These are phyloP conservation scores for Trichosporon sp. DNA, from an alignment of 1,284 basidiomycete genomes.

Conservation along the genomic window DNA sequence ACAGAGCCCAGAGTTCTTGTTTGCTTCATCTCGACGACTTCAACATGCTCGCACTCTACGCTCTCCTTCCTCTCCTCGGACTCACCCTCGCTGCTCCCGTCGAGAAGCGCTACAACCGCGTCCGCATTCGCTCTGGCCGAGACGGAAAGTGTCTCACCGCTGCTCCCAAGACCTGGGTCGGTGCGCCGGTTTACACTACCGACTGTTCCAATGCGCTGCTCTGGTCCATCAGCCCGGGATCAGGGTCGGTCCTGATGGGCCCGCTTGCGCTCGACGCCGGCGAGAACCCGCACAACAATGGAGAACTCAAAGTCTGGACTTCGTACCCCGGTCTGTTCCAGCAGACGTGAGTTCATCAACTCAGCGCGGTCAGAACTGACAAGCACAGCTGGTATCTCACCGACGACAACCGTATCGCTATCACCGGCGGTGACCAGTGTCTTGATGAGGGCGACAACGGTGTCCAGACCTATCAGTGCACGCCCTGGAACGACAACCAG, in stretches of 20 bases:
- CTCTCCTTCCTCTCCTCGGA: not conserved
- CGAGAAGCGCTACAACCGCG: conserved; percentile 4
- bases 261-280: conserved; percentile 37
- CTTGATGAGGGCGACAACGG: conserved; percentile 29
- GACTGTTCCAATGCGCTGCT: conserved; percentile 6
- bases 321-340: conserved; percentile 29
- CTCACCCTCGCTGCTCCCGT: not conserved
- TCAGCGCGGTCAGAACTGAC: not conserved
- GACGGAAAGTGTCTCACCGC: conserved; percentile 11
- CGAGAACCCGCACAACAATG: conserved; percentile 28
- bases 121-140: conserved; percentile 2
- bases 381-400: not conserved
- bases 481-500: conserved; percentile 29
- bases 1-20: not conserved
- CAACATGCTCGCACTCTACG: conserved; percentile 12
- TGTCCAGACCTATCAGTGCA: conserved; percentile 32
- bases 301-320: conserved; percentile 32
- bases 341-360: conserved; percentile 26
- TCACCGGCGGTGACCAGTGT: conserved; percentile 36
- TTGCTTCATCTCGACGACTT: not conserved
- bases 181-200: not conserved
- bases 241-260: not conserved
- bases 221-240: conserved; percentile 9
- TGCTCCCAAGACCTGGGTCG: not conserved
- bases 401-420: conserved; percentile 37